Evolutionary conservation across 345 rosid genomes (phyloP).

Genomic region (Viola odorata): DNA sequence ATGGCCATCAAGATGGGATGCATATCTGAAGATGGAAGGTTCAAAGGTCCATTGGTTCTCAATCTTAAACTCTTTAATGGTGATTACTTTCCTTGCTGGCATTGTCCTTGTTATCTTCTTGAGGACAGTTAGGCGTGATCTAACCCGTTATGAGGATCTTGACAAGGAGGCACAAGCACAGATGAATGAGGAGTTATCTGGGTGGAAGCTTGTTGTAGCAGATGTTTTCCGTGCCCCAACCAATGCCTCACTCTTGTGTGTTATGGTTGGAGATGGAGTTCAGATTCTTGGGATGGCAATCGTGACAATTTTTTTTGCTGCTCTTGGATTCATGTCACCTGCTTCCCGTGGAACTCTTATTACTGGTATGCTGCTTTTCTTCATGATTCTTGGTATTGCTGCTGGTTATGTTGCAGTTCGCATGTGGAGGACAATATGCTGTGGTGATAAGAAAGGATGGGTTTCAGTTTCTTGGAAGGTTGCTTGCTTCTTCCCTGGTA

Average conservation of each 20-base stretch:
- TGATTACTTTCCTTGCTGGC: conserved; percentile 84
- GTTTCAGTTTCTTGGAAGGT: conserved; percentile 61
- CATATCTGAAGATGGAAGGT: conserved; percentile 73
- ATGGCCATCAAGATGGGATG: conserved; percentile 97
- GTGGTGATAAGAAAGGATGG: conserved; percentile 59
- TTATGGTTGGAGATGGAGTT: conserved; percentile 69
- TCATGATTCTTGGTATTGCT: conserved; percentile 62
- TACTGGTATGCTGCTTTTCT: conserved; percentile 69
- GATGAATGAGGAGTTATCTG: conserved; percentile 88
- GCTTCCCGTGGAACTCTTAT: conserved; percentile 71
- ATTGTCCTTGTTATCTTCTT: conserved; percentile 80
- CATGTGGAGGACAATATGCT: conserved; percentile 58
- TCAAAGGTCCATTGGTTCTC: conserved; percentile 93
- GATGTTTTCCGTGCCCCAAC: conserved; percentile 68
- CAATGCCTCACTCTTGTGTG: conserved; percentile 52
- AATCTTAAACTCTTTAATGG: conserved; percentile 72
- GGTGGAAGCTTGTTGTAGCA: conserved; percentile 79
- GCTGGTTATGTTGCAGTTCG: conserved; percentile 73
- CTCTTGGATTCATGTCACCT: conserved; percentile 79
- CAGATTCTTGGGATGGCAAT: conserved; percentile 76
- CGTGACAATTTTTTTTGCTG: conserved; percentile 63
- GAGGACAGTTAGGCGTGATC: conserved; percentile 82
- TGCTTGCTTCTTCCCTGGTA: conserved; percentile 76
- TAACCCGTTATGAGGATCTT: conserved; percentile 81
- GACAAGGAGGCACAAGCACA: conserved; percentile 91